phyloP scores from a whole-genome alignment of 2,329 filamentous ascomycete species.

The Orbilia brochopaga region DNA sequence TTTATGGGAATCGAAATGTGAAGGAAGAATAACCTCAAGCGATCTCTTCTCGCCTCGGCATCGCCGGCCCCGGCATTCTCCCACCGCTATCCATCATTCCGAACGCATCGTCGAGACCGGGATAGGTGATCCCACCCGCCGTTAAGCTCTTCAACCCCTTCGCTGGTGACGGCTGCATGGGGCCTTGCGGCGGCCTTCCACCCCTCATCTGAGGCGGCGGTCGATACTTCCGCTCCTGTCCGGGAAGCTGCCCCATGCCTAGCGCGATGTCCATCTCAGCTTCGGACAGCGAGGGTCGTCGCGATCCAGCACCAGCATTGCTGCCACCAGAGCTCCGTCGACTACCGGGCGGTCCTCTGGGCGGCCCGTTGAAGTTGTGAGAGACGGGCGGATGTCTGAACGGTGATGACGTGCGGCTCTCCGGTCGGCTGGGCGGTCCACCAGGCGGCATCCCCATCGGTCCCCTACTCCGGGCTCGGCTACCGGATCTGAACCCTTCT shows the following conservation, averaged over 20 bases:
- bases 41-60: constrained; percentile 43
- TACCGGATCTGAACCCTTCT: constrained; percentile 40
- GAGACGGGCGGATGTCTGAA: constrained; percentile 29
- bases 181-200: constrained; percentile 22
- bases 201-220: constrained; percentile 47
- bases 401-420: constrained; percentile 31
- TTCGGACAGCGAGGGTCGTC: constrained; percentile 40
- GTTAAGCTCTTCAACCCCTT: constrained; percentile 33
- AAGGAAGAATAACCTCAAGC: constrained; percentile 9
- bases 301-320: constrained; percentile 16
- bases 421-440: constrained; percentile 24
- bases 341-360: constrained; percentile 26
- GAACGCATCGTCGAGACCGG: constrained; percentile 42
- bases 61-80: constrained; percentile 40
- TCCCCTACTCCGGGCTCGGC: constrained; percentile 39
- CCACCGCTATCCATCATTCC: constrained; percentile 42
- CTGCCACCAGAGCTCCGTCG: constrained; percentile 31
- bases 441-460: constrained; percentile 27
- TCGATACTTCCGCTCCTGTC: constrained; percentile 42
- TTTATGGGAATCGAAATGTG: background rate
- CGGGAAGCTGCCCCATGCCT: constrained; percentile 43
- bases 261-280: constrained; percentile 45
- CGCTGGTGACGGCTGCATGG: constrained; percentile 6
- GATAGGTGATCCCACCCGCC: constrained; percentile 28
- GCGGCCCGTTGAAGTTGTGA: constrained; percentile 28